Base-by-base conservation (phyloP, 257 asterid genomes). In the Plectranthus barbatus region DNA sequence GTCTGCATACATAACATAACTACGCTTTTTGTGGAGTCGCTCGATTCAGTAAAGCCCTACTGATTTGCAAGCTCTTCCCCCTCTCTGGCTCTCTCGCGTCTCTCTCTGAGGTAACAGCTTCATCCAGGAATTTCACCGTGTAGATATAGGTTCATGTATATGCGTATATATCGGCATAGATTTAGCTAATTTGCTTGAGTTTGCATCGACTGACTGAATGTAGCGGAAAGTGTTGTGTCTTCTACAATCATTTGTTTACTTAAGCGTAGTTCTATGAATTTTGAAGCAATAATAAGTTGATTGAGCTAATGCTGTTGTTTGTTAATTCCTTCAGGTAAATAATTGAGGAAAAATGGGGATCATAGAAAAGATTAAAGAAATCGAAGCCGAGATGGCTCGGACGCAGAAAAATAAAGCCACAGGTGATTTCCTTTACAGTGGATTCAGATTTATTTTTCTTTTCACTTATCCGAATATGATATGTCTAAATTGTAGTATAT, bases 341-440 rank as follows among this genome's bases (percentile, higher is more conserved):
- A 45, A 55, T 65, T 42, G 54, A 68, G 70, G 61, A 9, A 83
- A 54, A 60, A 92, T 92, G 99, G 99, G 99, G 81, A 93, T 93
- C 78, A 72, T 89, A 19, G 99, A 93, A 74, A 93, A 66, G 89
- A 93, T 93, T 52, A 93, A 87, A 57, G 99, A 93, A 66, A 93
- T 93, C 60, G 99, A 93, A 67, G 86, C 88, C 68, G 99, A 93
- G 80, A 93, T 93, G 99, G 97, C 97, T 24, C 91, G 97, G 17
- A 93, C 99, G 20, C 99, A 93, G 87, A 93, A 93, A 75, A 93
- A 93, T 76, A 93, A 93, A 80, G 99, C 99, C 53, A 93, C 99
- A 68, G 97, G 99, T 88, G 54, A 59, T 5, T 59, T 49, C 61
- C 17, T 5, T 15, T 42, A 37, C 11, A 21, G 5, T 55, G 61